Evolutionary conservation across 2,329 filamentous ascomycete species (phyloP).

Genomic region (Volutella citrinella): DNA sequence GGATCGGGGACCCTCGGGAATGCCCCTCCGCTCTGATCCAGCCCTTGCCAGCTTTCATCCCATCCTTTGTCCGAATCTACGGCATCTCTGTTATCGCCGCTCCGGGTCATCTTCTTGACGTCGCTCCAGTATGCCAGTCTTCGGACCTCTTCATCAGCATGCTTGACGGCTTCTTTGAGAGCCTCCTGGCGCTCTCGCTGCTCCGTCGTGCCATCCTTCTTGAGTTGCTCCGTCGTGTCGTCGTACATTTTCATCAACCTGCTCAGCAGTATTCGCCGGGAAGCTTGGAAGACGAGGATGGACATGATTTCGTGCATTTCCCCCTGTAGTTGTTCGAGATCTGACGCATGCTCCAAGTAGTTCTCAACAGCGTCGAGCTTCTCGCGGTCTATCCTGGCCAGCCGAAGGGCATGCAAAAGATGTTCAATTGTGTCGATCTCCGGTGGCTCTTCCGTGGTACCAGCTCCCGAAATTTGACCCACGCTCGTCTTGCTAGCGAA

Average conservation of each 20-base stretch:
- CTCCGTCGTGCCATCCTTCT: constrained; percentile 35
- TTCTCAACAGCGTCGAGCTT: constrained; percentile 80
- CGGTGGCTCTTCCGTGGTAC: constrained; percentile 54
- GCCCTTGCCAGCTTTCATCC: constrained; percentile 45
- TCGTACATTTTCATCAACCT: constrained; percentile 61
- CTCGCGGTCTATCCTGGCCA: constrained; percentile 80
- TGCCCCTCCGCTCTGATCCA: constrained; percentile 51
- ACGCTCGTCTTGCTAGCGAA: constrained; percentile 37
- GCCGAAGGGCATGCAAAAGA: constrained; percentile 66
- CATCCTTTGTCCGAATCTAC: constrained; percentile 36
- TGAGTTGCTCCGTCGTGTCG: constrained; percentile 36
- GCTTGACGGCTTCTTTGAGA: constrained; percentile 69
- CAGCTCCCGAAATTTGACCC: constrained; percentile 33
- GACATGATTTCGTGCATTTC: constrained; percentile 84
- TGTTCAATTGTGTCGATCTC: constrained; percentile 62
- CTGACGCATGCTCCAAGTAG: constrained; percentile 76
- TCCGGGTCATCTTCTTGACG: constrained; percentile 64
- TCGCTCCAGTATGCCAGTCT: constrained; percentile 87
- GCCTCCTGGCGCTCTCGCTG: constrained; percentile 55
- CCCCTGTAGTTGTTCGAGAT: constrained; percentile 71
- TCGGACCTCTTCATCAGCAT: constrained; percentile 77
- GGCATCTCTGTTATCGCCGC: constrained; percentile 44
- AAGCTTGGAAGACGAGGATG: constrained; percentile 85
- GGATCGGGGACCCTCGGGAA: constrained; percentile 27
- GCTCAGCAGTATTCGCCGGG: constrained; percentile 71